These are phyloP conservation scores for Oxytropis ochrocephala DNA, from an alignment of 306 rosid genomes.

Conservation along the genomic window DNA sequence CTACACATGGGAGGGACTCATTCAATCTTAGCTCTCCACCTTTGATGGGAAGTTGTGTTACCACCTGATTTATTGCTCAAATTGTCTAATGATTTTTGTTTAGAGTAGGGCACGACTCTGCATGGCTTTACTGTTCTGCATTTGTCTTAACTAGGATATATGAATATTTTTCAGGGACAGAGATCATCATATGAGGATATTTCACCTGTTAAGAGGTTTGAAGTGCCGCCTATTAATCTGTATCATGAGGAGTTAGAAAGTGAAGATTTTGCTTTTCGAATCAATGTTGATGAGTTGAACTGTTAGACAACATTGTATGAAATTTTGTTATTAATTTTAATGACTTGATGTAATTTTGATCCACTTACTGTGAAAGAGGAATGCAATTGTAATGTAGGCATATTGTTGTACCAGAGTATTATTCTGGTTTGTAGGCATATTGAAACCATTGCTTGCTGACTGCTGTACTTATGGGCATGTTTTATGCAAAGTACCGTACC, in stretches of 20 bases:
- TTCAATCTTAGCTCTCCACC: not conserved
- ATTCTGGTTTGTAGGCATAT: not conserved
- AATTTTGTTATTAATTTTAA: constrained; percentile 8
- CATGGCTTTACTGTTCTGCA: not conserved
- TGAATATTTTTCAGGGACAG: constrained; percentile 51
- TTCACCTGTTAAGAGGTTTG: constrained; percentile 34
- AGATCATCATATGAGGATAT: constrained; percentile 29
- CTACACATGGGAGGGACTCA: not conserved
- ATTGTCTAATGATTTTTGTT: constrained; percentile 7
- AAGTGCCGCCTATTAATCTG: constrained; percentile 39
- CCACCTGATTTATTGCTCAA: not conserved
- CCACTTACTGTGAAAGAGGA: not conserved
- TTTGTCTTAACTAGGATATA: constrained; percentile 3
- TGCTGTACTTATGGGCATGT: no score
- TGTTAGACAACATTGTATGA: constrained; percentile 12
- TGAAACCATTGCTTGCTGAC: no score
- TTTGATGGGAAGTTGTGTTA: not conserved
- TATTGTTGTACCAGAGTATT: constrained; percentile 1
- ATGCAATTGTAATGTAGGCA: not conserved
- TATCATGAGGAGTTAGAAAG: constrained; percentile 79
- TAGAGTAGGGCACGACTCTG: not conserved
- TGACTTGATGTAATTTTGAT: not conserved
- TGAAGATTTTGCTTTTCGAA: constrained; percentile 74
- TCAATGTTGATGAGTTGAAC: constrained; percentile 64
- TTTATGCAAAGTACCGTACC: no score